Base-by-base conservation (phyloP, 805 yeast genomes). In the Saturnispora saitoi region DNA sequence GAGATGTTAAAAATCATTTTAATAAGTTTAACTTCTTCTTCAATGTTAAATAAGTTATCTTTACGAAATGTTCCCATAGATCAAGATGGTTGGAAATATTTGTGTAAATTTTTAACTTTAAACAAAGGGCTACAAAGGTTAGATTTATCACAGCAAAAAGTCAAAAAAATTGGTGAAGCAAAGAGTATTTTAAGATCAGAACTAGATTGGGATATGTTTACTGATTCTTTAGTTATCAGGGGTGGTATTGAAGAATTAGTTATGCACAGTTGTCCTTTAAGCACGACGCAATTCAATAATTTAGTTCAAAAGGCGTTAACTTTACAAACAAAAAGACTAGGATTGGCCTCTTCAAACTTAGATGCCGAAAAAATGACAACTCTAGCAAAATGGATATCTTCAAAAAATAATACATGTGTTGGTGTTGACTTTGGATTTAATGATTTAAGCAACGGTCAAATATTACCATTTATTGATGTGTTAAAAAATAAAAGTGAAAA, bases 181-280 rank as follows among this genome's bases (percentile, higher is more conserved):
- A 59, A 65, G 17, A 56, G 55, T 3, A 56, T 55, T 31, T 58
- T 70, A 20, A 60, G 83, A 47, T 63, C 75, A 0, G 67, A 71
- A 11, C 72, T 77, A 78, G 70, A 77, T 57, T 77, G 83, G 83
- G 66, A 70, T 41, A 53, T 76, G 41, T 72, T 77, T 52, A 70
- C 71, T 29, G 63, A 69, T 26, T 54, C 76, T 1, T 48, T 77
- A n/a, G 58, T 63, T 1, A 14, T 56, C 14, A 61, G 80, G 49
- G 77, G 78, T 5, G 82, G 83, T 0, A 69, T 77, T 31, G 81
- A 76, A 57, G 83, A 77, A 54, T 65, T 77, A 49, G 82, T 77
- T 14, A 70, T 77, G 45, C 76, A 77, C 54, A 82, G 83, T 1
- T 77, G 81, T 57, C 72, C 73, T 53, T 58, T 77, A 39, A 58